Evolutionary conservation across 2,329 filamentous ascomycete species (phyloP).

Genomic region (Trichophyton schoenleinii): DNA sequence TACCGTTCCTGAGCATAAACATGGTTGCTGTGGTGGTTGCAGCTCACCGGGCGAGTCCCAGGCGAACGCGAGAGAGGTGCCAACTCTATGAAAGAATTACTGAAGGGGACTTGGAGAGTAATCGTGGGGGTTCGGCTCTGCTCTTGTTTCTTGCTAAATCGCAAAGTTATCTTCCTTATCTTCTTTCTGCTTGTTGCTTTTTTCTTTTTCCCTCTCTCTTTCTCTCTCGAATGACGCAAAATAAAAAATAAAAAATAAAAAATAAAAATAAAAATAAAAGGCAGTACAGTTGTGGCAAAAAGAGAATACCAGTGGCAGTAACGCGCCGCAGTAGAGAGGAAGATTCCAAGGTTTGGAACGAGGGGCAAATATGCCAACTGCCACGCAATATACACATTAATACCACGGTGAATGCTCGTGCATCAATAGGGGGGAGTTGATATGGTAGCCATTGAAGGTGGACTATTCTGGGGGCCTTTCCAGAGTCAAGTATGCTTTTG

Average conservation of each 20-base stretch:
- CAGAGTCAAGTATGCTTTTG: not conserved
- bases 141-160: too few species aligned
- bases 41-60: not conserved
- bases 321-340: not conserved
- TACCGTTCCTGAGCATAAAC: constrained; percentile 48
- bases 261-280: too few species aligned
- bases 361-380: not conserved
- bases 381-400: not conserved
- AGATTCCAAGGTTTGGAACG: not conserved
- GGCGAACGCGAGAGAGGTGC: not conserved
- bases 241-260: not conserved
- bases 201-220: too few species aligned
- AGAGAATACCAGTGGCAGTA: not conserved
- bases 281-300: not conserved
- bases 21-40: constrained; percentile 25
- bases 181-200: too few species aligned
- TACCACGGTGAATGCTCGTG: not conserved
- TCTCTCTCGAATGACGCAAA: not conserved
- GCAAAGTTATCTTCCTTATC: too few species aligned
- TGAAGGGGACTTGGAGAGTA: too few species aligned
- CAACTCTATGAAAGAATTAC: not conserved
- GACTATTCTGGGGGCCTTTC: not conserved
- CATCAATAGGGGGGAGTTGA: not conserved
- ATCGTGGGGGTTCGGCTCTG: too few species aligned
- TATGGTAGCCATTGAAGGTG: not conserved